Conservation (phyloP, 768 basidiomycete genomes). For the Serendipita sp. region DNA sequence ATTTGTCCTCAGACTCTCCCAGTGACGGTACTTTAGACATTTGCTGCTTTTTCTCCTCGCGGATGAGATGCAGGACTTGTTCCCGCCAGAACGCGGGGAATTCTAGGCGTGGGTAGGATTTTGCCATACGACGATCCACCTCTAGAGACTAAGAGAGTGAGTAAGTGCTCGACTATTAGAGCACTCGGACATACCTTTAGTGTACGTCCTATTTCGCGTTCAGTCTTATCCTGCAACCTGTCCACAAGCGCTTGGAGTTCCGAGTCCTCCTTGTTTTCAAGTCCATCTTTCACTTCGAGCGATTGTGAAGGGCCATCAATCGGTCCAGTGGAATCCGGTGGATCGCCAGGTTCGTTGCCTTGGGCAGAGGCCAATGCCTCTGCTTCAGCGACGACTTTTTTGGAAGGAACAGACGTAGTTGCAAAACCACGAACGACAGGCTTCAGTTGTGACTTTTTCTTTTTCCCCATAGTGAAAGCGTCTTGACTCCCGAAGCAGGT, state of each 20-base stretch:
- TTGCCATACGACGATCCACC: constrained; percentile 60
- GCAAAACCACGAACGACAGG: constrained; percentile 62
- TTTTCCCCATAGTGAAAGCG: constrained; percentile 48
- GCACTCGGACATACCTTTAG: constrained; percentile 39
- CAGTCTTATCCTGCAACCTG: constrained; percentile 70
- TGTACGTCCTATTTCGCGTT: constrained; percentile 62
- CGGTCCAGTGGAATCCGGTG: background rate
- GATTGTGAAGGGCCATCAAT: background rate
- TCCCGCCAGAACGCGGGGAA: constrained; percentile 44
- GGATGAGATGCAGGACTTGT: constrained; percentile 39
- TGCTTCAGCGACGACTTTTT: constrained; percentile 30
- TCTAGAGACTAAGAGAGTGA: constrained; percentile 48
- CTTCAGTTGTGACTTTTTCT: constrained; percentile 71
- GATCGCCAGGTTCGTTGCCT: background rate
- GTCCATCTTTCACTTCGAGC: constrained; percentile 2
- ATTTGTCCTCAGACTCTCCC: constrained; percentile 56
- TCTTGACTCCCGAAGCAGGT: no score
- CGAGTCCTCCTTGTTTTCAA: constrained; percentile 13
- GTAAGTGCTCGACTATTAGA: background rate
- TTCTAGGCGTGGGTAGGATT: constrained; percentile 43
- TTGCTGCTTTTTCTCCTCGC: constrained; percentile 12
- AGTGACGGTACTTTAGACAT: constrained; percentile 16
- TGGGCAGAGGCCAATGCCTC: background rate
- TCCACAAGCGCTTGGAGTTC: constrained; percentile 62
- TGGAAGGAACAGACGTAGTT: constrained; percentile 59